Base-by-base conservation (phyloP, 371 early-diverging fungal species). In the Rhizopus delemar region DNA sequence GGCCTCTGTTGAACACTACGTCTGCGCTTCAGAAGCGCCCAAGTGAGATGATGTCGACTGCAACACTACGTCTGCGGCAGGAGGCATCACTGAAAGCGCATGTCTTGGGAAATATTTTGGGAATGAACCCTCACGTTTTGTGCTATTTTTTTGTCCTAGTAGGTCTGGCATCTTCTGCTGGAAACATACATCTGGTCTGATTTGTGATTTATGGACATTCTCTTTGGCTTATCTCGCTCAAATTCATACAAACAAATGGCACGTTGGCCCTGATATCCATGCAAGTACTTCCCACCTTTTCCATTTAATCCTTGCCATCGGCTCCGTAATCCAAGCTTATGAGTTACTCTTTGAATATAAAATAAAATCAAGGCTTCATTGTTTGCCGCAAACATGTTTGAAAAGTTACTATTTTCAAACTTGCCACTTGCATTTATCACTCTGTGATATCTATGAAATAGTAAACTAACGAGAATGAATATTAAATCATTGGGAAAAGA, bases 1-100 rank as follows among this genome's bases (percentile, higher is more conserved):
- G n/a, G 41, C 41, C 41, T 41, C 41, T 41, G 41, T 41, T 41
- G 41, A 41, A 41, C 41, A 41, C 41, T 41, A 41, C 41, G 41
- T 41, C 41, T 41, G 41, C 41, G 41, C 41, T 41, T 41, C 41
- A 41, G 41, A 41, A 41, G 41, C 13, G 41, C 41, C 41, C 41
- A 41, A 41, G 41, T 41, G 41, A 41, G 41, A n/a, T 41, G 41
- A 12, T 41, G 8, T 41, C 41, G 41, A 41, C n/a, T 41, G 41
- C 41, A 41, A 41, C 41, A 41, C 41, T 41, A 41, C 41, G 41
- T n/a, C 41, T 41, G 41, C 41, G 41, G 41, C 41, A 41, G 41
- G 41, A 41, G 6, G n/a, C n/a, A 41, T 41, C 41, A 41, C n/a
- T 41, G 41, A 13, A 41, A 41, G 41, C 41, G 41, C 41, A 41